These are phyloP conservation scores for Cryptococcus wingfieldii DNA, from an alignment of 1,284 basidiomycete species.

Conservation along the genomic window DNA sequence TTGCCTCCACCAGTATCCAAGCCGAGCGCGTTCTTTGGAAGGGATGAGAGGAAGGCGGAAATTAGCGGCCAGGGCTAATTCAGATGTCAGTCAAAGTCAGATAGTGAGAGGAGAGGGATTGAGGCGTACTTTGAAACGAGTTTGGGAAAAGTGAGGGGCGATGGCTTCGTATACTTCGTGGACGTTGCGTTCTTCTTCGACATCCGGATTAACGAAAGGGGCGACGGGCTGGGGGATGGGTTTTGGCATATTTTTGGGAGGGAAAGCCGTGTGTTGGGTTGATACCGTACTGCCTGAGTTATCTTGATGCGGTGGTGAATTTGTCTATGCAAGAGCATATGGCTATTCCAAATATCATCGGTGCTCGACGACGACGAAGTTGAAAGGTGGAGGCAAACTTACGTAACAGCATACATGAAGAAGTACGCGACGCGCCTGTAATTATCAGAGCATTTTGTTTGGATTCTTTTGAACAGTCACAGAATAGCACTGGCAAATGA, in stretches of 20 bases:
- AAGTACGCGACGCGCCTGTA: no score
- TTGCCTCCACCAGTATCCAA: conserved; percentile 96
- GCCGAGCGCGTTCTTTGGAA: conserved; percentile 76
- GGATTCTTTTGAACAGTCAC: no score
- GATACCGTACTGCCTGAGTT: no score
- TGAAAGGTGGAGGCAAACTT: no score
- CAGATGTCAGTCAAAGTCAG: not conserved
- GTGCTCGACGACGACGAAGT: no score
- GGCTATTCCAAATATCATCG: no score
- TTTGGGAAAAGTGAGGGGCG: conserved; percentile 85
- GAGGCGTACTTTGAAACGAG: conserved; percentile 74
- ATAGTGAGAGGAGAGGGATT: conserved; percentile 9
- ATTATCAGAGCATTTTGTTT: no score
- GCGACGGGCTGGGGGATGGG: conserved; percentile 23
- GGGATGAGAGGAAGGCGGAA: conserved; percentile 65
- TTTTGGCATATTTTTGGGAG: conserved; percentile 14
- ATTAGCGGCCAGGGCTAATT: conserved; percentile 84
- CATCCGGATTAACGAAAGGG: conserved; percentile 9
- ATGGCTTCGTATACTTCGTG: conserved; percentile 87
- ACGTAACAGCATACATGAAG: no score
- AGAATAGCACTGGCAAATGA: no score
- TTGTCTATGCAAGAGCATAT: no score
- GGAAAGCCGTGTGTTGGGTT: no score
- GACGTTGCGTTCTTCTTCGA: conserved; percentile 52
- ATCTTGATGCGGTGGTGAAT: no score